Percentiles rank a stretch among this genome's conserved stretches.
phyloP scores from a whole-genome alignment of 148 eudicot species.

The Tetragonia tetragonoides region DNA sequence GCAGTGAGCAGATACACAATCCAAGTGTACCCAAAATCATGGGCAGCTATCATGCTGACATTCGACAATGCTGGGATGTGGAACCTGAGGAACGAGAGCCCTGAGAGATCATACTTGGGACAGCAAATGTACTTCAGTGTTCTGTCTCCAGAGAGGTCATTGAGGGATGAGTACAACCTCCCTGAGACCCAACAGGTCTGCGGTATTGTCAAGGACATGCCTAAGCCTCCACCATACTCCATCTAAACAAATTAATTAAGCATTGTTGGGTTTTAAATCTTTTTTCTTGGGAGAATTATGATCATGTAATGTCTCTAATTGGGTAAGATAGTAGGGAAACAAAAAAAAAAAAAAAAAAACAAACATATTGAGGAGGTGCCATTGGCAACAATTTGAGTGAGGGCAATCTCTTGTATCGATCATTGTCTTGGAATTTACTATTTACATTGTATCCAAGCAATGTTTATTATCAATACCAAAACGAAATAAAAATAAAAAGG shows the following conservation, averaged over 20 bases:
- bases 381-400: constrained; percentile 17
- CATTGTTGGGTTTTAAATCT: not conserved
- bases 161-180: constrained; percentile 48
- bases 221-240: constrained; percentile 38
- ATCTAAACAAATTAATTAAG: not conserved
- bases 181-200: constrained; percentile 32
- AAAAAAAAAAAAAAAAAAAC: not conserved
- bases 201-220: constrained; percentile 43
- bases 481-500: not conserved
- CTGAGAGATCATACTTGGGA: constrained; percentile 37
- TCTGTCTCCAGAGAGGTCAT: constrained; percentile 34
- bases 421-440: constrained; percentile 17
- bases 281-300: constrained; percentile 5
- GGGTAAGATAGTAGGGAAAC: not conserved
- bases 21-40: constrained; percentile 54
- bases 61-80: constrained; percentile 56
- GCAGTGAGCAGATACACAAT: constrained; percentile 50
- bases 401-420: constrained; percentile 27
- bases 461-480: constrained; percentile 16
- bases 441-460: constrained; percentile 19
- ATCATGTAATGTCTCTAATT: constrained; percentile 16
- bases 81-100: constrained; percentile 39
- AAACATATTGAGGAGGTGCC: not conserved
- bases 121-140: constrained; percentile 53
- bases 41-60: constrained; percentile 51